These are phyloP conservation scores for Talaromyces sp. DNA, from an alignment of 2,329 filamentous ascomycete genomes.

Conservation along the genomic window DNA sequence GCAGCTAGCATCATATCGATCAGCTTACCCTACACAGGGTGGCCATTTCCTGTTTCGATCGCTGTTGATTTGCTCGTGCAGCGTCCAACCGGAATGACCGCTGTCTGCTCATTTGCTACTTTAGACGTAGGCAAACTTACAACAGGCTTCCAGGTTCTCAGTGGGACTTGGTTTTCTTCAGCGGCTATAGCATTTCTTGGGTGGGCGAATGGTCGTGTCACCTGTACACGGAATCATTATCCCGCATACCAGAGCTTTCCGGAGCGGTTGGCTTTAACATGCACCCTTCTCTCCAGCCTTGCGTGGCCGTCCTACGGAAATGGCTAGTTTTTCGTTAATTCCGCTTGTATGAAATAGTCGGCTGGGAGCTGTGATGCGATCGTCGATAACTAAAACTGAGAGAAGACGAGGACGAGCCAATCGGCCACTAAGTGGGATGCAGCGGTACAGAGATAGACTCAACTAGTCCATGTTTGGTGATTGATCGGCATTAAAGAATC, in stretches of 20 bases:
- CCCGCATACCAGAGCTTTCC: not conserved
- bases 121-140: not conserved
- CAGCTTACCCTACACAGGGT: not conserved
- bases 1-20: not conserved
- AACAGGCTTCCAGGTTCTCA: not conserved
- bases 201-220: not conserved
- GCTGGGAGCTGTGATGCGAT: too few relatives aligned
- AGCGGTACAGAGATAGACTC: not conserved
- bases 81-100: not conserved
- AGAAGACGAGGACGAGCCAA: not conserved
- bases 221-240: not conserved
- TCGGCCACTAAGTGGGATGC: not conserved
- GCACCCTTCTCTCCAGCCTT: not conserved
- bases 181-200: not conserved
- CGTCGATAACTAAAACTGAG: too few relatives aligned
- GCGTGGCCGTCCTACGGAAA: not conserved
- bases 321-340: not conserved
- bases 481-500: not conserved
- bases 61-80: not conserved
- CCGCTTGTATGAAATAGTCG: too few relatives aligned
- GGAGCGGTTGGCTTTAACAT: not conserved
- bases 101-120: not conserved
- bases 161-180: not conserved
- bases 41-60: not conserved
- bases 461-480: not conserved